phyloP scores from a whole-genome alignment of 345 rosid genomes.

The Zanthoxylum bungeanum region DNA sequence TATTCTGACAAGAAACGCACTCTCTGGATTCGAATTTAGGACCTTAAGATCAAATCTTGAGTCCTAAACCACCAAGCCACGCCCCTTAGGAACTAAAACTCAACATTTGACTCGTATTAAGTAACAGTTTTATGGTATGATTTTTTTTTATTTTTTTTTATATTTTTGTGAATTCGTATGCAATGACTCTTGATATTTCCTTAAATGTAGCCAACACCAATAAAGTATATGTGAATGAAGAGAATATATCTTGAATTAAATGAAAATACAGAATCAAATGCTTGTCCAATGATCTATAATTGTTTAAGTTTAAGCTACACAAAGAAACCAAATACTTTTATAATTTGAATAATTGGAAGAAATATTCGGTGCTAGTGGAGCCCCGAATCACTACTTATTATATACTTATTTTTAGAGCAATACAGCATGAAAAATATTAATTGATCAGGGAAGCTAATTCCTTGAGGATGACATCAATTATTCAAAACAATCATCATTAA shows the following conservation, averaged over 20 bases:
- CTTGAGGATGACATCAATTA: not conserved
- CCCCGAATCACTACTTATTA: not conserved
- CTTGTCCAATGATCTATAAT: not conserved
- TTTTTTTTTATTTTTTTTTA: no score
- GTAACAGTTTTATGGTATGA: no score
- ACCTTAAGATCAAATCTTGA: no score
- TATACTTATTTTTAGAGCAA: no score
- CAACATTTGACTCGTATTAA: no score
- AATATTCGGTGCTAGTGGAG: not conserved
- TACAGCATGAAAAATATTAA: not conserved
- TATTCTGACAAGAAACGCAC: no score
- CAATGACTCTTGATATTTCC: not conserved
- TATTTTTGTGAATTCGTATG: no score
- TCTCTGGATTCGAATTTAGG: no score
- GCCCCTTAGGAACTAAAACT: no score
- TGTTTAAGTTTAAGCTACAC: not conserved
- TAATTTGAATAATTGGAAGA: not conserved
- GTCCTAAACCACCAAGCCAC: no score
- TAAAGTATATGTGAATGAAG: not conserved
- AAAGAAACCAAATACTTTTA: not conserved
- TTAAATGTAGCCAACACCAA: not conserved
- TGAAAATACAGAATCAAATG: not conserved
- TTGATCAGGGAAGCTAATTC: not conserved
- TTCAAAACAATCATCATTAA: not conserved
- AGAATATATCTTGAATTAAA: not conserved